phyloP scores from a whole-genome alignment of 352 stramenopile species.

The Pythium insidiosum region DNA sequence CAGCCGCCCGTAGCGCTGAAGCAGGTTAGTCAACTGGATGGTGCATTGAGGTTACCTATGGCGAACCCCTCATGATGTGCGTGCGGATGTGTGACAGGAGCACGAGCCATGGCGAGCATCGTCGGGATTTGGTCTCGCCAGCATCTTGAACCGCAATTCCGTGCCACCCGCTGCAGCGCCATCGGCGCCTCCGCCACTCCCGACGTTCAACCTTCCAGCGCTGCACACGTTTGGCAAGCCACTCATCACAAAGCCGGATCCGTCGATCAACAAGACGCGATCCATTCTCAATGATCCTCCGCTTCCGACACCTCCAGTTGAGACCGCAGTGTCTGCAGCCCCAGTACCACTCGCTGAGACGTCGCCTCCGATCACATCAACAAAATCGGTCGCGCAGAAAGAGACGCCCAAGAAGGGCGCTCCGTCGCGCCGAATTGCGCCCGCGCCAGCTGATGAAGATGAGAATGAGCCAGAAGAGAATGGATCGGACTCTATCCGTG shows the following conservation, averaged over 20 bases:
- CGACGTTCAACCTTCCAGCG: conserved; percentile 68
- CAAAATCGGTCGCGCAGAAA: conserved; percentile 20
- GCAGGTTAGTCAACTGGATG: conserved; percentile 6
- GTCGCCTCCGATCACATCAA: conserved; percentile 8
- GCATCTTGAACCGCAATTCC: conserved; percentile 60
- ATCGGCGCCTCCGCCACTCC: conserved; percentile 16
- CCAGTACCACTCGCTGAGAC: conserved; percentile 14
- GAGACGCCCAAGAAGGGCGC: conserved; percentile 19
- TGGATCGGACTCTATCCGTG: conserved; percentile 44
- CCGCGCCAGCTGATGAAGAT: conserved; percentile 59
- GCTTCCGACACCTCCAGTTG: too few relatives aligned
- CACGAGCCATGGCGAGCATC: conserved; percentile 56
- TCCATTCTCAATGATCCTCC: conserved; percentile 26
- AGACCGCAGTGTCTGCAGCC: too few relatives aligned
- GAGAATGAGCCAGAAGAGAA: conserved; percentile 50
- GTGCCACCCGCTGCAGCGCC: conserved; percentile 3
- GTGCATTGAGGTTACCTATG: too few relatives aligned
- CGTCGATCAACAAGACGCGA: conserved; percentile 15
- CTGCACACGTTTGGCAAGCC: conserved; percentile 69
- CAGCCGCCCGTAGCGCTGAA: conserved; percentile 7
- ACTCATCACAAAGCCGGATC: conserved; percentile 47
- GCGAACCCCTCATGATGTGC: conserved; percentile 1
- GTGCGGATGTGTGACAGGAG: conserved; percentile 29
- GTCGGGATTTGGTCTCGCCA: conserved; percentile 68
- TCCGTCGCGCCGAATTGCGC: conserved; percentile 36